Evolutionary conservation across 768 basidiomycete genomes (phyloP), one percentile per base, ranked within the genome.

Genomic region (Phlebiopsis flavidoalba): DNA sequence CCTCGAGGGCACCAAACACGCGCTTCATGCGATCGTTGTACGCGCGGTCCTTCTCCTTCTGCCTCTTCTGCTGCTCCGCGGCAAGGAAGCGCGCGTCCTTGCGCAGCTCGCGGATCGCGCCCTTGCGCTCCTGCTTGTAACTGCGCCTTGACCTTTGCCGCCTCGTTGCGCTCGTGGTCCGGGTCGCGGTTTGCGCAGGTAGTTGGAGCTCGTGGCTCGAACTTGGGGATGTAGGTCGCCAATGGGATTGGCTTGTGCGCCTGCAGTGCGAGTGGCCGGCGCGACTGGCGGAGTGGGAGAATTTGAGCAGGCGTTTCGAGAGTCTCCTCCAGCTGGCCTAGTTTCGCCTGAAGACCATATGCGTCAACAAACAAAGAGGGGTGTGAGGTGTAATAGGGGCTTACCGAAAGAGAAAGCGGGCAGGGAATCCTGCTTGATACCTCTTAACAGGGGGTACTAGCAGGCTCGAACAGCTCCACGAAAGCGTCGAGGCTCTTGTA

Each of bases 231-330:
- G 73, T 93, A 95, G 0, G 94, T 84, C 4, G 94, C 85, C 65
- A 99, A 98, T 5, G 97, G 93, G 50, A 98, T 96, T 0, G 95
- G 92, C 72, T 95, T 97, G 78, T 98, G 96, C 2, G 89, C 81
- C 77, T 99, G 97, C 21, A 98, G 81, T 2, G 73, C 76, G 31
- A 99, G 85, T 0, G 97, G 93, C 56, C 77, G 81, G 40, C 97
- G 89, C 0, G 84, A 78, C 73, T 88, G 83, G 11, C 72, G 76
- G n/a, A n/a, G n/a, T n/a, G n/a, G 26, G 0, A 92, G 77, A 68
- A 95, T 91, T 65, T 85, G 88, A 49, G 96, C 77, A 51, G 93
- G 73, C 5, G 88, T 83, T 26, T 71, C 69, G 8, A 92, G 70
- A 12, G 76, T 79, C 55, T 86, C 84, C 26, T 70, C 71, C 10